Evolutionary conservation across 2,329 filamentous ascomycete species (phyloP).

Genomic region (Curvularia hawaiiensis): DNA sequence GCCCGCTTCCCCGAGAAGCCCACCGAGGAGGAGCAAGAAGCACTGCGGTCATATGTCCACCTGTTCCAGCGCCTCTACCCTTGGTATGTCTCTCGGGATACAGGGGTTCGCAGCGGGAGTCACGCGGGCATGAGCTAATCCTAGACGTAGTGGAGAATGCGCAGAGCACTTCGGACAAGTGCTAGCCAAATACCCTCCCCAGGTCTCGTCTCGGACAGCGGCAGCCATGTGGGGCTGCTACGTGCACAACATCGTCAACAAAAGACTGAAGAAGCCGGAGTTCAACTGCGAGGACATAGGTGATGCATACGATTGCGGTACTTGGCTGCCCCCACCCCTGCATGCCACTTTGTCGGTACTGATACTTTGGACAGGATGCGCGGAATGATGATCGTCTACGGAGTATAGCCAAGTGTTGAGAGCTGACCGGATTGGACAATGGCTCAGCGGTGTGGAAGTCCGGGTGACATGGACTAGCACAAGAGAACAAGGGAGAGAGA

Average conservation of each 20-base stretch:
- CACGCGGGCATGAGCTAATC: constrained; percentile 31
- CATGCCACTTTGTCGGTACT: background rate
- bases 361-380: background rate
- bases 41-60: constrained; percentile 65
- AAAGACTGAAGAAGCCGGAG: constrained; percentile 62
- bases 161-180: constrained; percentile 67
- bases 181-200: constrained; percentile 66
- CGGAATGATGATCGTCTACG: background rate
- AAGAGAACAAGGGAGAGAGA: constrained; percentile 16
- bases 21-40: constrained; percentile 63
- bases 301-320: constrained; percentile 68
- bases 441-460: constrained; percentile 25
- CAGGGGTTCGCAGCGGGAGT: constrained; percentile 22
- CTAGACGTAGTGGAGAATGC: constrained; percentile 62
- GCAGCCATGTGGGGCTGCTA: constrained; percentile 71
- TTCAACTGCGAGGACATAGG: constrained; percentile 70
- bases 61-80: constrained; percentile 69
- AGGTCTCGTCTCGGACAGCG: constrained; percentile 64
- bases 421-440: constrained; percentile 36
- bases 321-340: background rate
- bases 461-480: constrained; percentile 12
- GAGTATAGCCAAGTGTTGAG: constrained; percentile 24
- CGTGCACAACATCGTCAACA: constrained; percentile 70
- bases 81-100: constrained; percentile 53
- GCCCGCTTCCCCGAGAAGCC: constrained; percentile 68